phyloP scores from a whole-genome alignment of 2,329 filamentous ascomycete species.

The Neofusicoccum kwambonambiense region DNA sequence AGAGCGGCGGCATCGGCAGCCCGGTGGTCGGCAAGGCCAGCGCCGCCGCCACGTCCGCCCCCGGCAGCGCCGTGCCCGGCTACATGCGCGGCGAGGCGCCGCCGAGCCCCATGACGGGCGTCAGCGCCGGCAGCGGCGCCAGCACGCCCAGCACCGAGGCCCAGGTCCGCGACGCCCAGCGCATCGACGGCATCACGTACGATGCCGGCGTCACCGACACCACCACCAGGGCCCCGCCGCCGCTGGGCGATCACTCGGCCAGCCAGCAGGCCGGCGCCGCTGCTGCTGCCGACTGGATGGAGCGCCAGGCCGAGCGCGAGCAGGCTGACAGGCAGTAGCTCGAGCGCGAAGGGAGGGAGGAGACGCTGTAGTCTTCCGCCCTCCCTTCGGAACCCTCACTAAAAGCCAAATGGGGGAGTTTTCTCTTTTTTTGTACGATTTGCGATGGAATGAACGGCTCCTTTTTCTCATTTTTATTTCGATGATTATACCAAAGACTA shows the following conservation, averaged over 20 bases:
- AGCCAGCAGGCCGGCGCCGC: conserved; percentile 9
- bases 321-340: not conserved
- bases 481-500: conserved; percentile 14
- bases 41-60: conserved; percentile 21
- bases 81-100: conserved; percentile 13
- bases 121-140: conserved; percentile 28
- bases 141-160: conserved; percentile 34
- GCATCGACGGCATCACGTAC: conserved; percentile 48
- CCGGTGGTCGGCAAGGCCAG: conserved; percentile 62
- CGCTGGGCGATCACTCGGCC: not conserved
- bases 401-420: not conserved
- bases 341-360: not conserved
- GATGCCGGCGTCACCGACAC: conserved; percentile 43
- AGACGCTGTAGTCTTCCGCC: no score
- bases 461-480: not conserved
- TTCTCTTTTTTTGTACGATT: not conserved
- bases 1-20: conserved; percentile 70
- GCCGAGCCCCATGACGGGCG: conserved; percentile 32
- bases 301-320: conserved; percentile 9
- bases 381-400: not conserved
- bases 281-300: conserved; percentile 15
- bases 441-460: not conserved
- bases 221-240: conserved; percentile 34
- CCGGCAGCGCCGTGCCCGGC: not conserved
- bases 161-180: conserved; percentile 41